Conservation (phyloP, 352 stramenopile species). For the Phytophthora kernoviae region DNA sequence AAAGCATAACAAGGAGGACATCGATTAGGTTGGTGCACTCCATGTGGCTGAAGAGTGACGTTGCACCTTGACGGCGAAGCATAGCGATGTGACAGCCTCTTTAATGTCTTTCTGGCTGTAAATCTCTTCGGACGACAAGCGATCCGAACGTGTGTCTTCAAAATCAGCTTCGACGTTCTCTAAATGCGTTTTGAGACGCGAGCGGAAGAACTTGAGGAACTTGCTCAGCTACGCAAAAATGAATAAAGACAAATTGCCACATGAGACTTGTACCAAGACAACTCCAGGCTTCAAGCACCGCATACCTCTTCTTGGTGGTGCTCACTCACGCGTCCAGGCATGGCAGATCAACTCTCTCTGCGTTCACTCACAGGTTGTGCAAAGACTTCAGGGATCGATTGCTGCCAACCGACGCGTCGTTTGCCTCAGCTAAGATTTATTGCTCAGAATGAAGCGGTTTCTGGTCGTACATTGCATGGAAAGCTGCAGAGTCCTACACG, state of each 20-base stretch:
- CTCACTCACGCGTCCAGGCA: conserved; percentile 38
- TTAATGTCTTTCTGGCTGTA: conserved; percentile 87
- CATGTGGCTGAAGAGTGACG: too few species aligned
- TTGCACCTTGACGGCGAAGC: conserved; percentile 78
- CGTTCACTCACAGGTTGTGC: background rate
- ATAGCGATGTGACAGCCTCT: conserved; percentile 74
- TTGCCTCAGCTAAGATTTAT: conserved; percentile 22
- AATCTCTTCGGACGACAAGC: conserved; percentile 80
- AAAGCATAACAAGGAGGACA: background rate
- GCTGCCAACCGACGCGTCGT: conserved; percentile 15
- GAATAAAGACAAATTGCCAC: background rate
- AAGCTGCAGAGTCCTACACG: conserved; percentile 1
- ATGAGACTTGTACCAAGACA: conserved; percentile 8
- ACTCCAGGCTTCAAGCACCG: background rate
- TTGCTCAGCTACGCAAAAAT: conserved; percentile 52
- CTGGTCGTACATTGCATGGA: conserved; percentile 10
- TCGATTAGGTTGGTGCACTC: background rate
- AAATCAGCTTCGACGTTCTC: conserved; percentile 87
- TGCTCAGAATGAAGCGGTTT: conserved; percentile 16
- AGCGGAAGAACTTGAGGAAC: conserved; percentile 89
- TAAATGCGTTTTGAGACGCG: conserved; percentile 71
- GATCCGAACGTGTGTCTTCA: conserved; percentile 81
- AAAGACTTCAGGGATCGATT: background rate
- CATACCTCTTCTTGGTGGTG: conserved; percentile 75
- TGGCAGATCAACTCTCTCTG: background rate